Conservation (phyloP, 306 rosid genomes). For the Fragaria ananassa region DNA sequence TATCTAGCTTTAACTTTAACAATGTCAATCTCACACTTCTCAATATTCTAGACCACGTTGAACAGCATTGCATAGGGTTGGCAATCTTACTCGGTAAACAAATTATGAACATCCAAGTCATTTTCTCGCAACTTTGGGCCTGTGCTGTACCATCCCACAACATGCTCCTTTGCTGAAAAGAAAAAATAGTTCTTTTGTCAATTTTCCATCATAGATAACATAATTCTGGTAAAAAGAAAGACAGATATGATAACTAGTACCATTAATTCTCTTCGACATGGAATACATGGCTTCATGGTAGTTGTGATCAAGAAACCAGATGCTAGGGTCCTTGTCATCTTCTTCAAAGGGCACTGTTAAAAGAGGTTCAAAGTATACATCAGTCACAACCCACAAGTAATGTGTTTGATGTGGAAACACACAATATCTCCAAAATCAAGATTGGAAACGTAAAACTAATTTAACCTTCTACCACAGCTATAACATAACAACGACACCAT, state of each 20-base stretch:
- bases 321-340: slow-evolving; percentile 82
- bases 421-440: neutral
- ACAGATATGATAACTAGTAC: slow-evolving; percentile 15
- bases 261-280: slow-evolving; percentile 86
- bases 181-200: neutral
- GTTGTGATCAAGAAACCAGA: slow-evolving; percentile 86
- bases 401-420: neutral
- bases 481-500: neutral
- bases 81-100: slow-evolving; percentile 58
- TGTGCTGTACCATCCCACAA: slow-evolving; percentile 86
- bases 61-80: neutral
- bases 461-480: neutral
- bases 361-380: neutral
- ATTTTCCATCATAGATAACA: neutral
- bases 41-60: neutral
- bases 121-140: slow-evolving; percentile 84
- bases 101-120: slow-evolving; percentile 70
- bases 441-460: neutral
- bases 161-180: slow-evolving; percentile 74
- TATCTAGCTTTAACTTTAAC: neutral
- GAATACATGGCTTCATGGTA: slow-evolving; percentile 85
- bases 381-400: neutral
- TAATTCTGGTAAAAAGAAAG: neutral
- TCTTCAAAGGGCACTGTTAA: slow-evolving; percentile 83
- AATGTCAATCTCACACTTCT: neutral